Percentiles rank a stretch among this genome's conserved stretches.
phyloP scores from a whole-genome alignment of 768 basidiomycete genomes.

The Boletus fagicola region DNA sequence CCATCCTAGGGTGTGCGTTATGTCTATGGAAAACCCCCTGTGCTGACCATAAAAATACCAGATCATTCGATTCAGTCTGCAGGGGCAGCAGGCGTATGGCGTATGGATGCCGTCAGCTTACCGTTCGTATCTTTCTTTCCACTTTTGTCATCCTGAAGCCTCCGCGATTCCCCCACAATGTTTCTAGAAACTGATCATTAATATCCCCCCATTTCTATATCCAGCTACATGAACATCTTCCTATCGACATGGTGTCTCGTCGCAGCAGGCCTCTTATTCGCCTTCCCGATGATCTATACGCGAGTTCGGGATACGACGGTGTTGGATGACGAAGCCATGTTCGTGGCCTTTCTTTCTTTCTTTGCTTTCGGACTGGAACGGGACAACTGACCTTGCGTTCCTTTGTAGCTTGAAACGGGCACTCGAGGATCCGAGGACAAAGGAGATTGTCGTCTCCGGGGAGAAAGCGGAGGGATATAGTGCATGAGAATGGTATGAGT shows the following conservation, averaged over 20 bases:
- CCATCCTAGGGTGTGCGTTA: no score
- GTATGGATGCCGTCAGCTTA: slow-evolving; percentile 59
- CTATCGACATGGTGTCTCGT: slow-evolving; percentile 70
- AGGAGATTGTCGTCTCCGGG: not conserved
- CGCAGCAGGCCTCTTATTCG: slow-evolving; percentile 57
- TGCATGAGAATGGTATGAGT: not conserved
- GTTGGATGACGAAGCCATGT: slow-evolving; percentile 55
- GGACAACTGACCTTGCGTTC: not conserved
- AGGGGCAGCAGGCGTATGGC: slow-evolving; percentile 69
- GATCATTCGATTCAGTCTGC: slow-evolving; percentile 77
- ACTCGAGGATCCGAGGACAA: not conserved
- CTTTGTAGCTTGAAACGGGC: slow-evolving; percentile 5
- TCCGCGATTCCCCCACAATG: not conserved
- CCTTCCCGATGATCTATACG: slow-evolving; percentile 69
- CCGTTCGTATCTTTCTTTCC: slow-evolving; percentile 46
- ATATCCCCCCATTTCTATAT: not conserved
- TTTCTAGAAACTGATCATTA: not conserved
- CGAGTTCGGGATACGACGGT: slow-evolving; percentile 61
- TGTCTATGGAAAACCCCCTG: not conserved
- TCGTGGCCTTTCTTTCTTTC: slow-evolving; percentile 20
- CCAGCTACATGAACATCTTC: slow-evolving; percentile 65
- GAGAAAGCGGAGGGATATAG: slow-evolving; percentile 1
- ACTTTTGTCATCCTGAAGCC: not conserved
- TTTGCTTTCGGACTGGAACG: not conserved
- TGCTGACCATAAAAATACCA: slow-evolving; percentile 10